Conservation (phyloP, 768 basidiomycete species). For the Coprinopsis marcescibilis region DNA sequence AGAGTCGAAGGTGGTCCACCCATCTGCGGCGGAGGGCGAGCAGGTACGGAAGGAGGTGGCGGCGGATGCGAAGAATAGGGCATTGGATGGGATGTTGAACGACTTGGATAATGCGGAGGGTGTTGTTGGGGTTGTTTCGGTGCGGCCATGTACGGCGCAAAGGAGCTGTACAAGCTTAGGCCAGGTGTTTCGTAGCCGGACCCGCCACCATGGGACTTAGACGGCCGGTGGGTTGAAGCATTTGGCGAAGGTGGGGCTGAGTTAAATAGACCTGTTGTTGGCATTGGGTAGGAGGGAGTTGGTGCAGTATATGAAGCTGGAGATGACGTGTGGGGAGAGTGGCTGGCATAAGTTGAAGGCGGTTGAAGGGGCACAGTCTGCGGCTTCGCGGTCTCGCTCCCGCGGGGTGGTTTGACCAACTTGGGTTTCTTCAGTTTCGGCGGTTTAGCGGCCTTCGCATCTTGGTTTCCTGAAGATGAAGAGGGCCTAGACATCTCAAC, state of each 20-base stretch:
- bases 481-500: conserved; percentile 5
- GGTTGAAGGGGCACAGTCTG: too few relatives aligned
- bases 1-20: too few relatives aligned
- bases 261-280: conserved; percentile 1
- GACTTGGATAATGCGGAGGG: neutral
- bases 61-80: neutral
- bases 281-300: neutral
- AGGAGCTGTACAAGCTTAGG: conserved; percentile 5
- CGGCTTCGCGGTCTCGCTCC: conserved; percentile 4
- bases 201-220: conserved; percentile 5
- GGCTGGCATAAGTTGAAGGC: too few relatives aligned
- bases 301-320: too few relatives aligned
- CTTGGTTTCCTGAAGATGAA: conserved; percentile 10
- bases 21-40: too few relatives aligned
- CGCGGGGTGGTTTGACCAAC: conserved; percentile 17
- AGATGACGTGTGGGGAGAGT: too few relatives aligned
- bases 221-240: conserved; percentile 11
- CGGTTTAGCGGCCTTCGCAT: neutral
- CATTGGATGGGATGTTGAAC: neutral
- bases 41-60: neutral
- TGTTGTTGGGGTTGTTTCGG: neutral
- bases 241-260: conserved; percentile 37
- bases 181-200: conserved; percentile 6
- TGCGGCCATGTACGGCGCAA: neutral
- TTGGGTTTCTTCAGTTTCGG: conserved; percentile 11